Base-by-base conservation (phyloP, 805 yeast genomes). In the Zygosaccharomyces gambellarensis region DNA sequence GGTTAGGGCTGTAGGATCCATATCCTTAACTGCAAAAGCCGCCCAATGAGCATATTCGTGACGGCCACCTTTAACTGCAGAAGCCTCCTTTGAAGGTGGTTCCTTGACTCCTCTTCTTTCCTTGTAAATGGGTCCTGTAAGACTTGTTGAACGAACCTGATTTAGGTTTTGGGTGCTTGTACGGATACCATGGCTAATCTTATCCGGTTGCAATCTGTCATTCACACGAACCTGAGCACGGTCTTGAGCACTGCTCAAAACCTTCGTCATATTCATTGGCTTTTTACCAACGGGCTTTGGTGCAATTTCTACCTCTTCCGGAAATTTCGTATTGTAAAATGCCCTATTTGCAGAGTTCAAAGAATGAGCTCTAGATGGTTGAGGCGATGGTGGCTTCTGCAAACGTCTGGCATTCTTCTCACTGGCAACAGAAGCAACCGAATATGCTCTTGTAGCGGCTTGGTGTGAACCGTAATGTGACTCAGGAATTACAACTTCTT, bases 41-140 rank as follows among this genome's bases (percentile, higher is more conserved):
- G 80, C 73, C 27, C 70, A 69, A 31, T 73, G 63, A 17, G 79
- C 75, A 52, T 71, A 74, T 44, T 64, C 57, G 6, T 65, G 51
- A 17, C 64, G 56, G 36, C 64, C 62, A 25, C 23, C 30, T 17
- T 29, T 29, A 25, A 25, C 28, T 21, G 8, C 36, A 42, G 22
- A 19, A 27, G 31, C 43, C 6, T 40, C 43, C 7, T 27, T 40
- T 3, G 45, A 23, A 10, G 22, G 34, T 0, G 36, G 25, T 21
- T 30, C 44, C 23, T 41, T 41, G 12, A 19, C 22, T 12, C 39
- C 40, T 36, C 43, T 31, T 45, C 51, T n/a, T 49, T 52, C 45
- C 50, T 54, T 36, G 44, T 43, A 28, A 48, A 52, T 19, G 12
- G 43, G 32, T 38, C 45, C 27, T 30, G 36, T 42, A 17, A 42